A percentile compares a stretch with the other conserved stretches of the same genome.
Conservation (phyloP, 192 early-diverging fungal species). For the Pilaira anomala region DNA sequence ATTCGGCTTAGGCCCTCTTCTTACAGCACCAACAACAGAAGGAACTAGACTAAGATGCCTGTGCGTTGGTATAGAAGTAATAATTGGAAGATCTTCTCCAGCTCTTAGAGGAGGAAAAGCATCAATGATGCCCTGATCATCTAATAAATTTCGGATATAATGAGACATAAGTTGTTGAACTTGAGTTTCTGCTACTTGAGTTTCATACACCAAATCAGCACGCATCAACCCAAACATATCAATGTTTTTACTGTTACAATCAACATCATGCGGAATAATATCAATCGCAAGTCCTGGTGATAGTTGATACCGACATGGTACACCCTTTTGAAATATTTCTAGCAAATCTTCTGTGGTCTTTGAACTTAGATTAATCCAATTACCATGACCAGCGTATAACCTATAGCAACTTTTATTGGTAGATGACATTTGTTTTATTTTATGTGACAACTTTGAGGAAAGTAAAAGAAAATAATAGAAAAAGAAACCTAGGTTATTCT, state of each 20-base stretch:
- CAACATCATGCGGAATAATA: conserved; percentile 35
- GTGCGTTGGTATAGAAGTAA: conserved; percentile 14
- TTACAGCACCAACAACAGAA: background rate
- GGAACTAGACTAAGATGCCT: conserved; percentile 25
- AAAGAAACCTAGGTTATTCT: no score
- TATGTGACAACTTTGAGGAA: no score
- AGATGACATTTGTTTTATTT: background rate
- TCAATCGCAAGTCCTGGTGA: conserved; percentile 63
- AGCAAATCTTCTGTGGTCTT: conserved; percentile 48
- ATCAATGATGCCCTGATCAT: conserved; percentile 38
- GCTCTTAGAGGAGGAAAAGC: conserved; percentile 37
- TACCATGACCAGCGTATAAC: conserved; percentile 30
- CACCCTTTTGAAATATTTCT: conserved; percentile 40
- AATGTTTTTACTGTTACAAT: conserved; percentile 29
- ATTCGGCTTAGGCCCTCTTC: background rate
- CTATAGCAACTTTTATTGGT: conserved; percentile 15
- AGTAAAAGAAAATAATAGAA: no score
- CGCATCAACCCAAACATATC: conserved; percentile 24
- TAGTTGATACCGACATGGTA: conserved; percentile 54
- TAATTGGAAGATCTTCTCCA: conserved; percentile 2
- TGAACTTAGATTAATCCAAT: conserved; percentile 32
- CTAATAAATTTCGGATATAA: conserved; percentile 32
- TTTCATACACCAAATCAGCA: conserved; percentile 19
- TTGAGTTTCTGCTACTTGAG: background rate
- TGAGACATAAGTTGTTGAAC: background rate